Conservation (phyloP, 257 asterid genomes). For the Buddleja alternifolia region DNA sequence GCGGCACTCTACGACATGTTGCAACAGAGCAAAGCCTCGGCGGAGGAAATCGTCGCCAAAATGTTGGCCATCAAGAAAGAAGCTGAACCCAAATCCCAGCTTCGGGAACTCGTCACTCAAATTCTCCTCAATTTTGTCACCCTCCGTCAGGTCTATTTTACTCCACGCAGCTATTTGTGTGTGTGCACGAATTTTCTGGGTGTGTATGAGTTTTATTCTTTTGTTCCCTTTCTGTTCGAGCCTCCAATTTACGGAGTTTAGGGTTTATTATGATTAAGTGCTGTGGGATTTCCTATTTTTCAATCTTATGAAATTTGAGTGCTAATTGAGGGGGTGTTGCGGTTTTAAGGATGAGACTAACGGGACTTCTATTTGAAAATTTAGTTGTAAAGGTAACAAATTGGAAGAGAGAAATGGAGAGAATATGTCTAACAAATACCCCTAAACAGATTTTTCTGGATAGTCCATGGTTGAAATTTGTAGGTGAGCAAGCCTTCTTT, state of each 20-base stretch:
- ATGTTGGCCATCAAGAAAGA: constrained; percentile 75
- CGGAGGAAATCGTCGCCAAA: constrained; percentile 73
- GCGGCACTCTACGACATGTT: constrained; percentile 69
- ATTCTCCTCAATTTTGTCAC: constrained; percentile 79
- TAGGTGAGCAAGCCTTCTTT: not conserved
- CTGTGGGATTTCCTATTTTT: not conserved
- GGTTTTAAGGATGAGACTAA: not conserved
- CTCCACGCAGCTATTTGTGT: constrained; percentile 1
- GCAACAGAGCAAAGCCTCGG: constrained; percentile 62
- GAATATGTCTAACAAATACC: too few relatives aligned
- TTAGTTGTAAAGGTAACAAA: not conserved
- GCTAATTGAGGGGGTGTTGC: constrained; percentile 7
- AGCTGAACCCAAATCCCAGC: constrained; percentile 59
- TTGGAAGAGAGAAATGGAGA: constrained; percentile 13
- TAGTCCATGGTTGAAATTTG: not conserved
- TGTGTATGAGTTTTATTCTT: not conserved
- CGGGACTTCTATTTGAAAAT: not conserved
- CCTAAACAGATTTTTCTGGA: constrained; percentile 8
- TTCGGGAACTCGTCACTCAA: constrained; percentile 77
- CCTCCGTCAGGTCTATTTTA: constrained; percentile 76
- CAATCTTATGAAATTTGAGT: not conserved
- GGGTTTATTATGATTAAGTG: constrained; percentile 35
- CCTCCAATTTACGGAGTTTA: constrained; percentile 15
- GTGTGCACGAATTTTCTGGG: not conserved
- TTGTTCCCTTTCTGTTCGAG: not conserved